Evolutionary conservation across 352 stramenopile species (phyloP).

Genomic region (Paralagenidium karlingii): DNA sequence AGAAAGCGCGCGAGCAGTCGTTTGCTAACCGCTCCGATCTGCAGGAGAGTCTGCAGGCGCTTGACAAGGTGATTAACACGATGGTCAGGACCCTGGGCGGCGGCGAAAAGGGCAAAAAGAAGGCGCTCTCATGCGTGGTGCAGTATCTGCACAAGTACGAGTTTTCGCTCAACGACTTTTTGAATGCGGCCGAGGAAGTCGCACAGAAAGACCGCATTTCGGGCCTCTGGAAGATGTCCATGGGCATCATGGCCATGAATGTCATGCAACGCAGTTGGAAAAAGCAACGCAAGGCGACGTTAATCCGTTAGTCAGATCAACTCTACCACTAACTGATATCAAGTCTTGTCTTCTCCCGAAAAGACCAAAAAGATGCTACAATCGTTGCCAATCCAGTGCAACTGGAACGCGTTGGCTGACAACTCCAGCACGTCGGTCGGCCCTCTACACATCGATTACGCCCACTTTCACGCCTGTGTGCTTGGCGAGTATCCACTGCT

Average conservation of each 20-base stretch:
- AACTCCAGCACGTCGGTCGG: constrained; percentile 55
- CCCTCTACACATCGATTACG: constrained; percentile 65
- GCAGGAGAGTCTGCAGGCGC: constrained; percentile 27
- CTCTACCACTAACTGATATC: no score
- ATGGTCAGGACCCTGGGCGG: constrained; percentile 60
- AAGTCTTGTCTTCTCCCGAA: neutral
- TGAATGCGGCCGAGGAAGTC: constrained; percentile 37
- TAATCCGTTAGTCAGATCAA: no score
- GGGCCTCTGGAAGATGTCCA: no score
- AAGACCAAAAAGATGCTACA: neutral
- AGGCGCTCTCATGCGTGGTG: constrained; percentile 56
- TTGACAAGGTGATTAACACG: constrained; percentile 32
- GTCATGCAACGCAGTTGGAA: no score
- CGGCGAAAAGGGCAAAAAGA: constrained; percentile 55
- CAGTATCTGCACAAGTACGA: constrained; percentile 67
- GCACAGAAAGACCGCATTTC: no score
- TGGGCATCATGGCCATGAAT: no score
- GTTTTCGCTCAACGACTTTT: constrained; percentile 65
- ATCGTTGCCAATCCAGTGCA: neutral
- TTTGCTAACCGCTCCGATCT: constrained; percentile 23
- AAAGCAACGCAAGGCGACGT: no score
- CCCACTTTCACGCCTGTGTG: constrained; percentile 64
- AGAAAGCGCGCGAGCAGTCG: constrained; percentile 13
- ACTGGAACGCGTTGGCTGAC: constrained; percentile 9
- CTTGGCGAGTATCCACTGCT: constrained; percentile 28